Evolutionary conservation across 805 yeast species (phyloP), one percentile per base, ranked within the genome.

Genomic region (Barnettozyma sucrosica): DNA sequence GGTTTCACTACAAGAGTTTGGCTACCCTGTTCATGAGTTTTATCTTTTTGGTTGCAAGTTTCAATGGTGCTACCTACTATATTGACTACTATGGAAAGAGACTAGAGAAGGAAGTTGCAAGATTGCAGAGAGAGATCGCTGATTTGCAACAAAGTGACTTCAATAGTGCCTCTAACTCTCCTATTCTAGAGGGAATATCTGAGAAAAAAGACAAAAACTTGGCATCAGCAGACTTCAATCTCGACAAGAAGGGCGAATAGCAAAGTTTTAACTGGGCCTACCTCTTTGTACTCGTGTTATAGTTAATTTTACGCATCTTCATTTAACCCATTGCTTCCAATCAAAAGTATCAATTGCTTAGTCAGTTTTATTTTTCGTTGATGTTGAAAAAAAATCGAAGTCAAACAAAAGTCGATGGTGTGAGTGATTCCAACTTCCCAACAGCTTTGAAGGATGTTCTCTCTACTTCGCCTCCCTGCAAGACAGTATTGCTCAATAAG

Each of bases 41-140:
- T 44, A 87, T 92, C n/a, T 89, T 90, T 56, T 64, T 81, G 41
- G 75, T 79, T 63, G 95, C 98, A 2, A 74, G 89, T 37, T 89
- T 84, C 63, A 90, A 93, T 55, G 99, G 99, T 25, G 99, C 98
- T 2, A 88, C 96, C 0, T 92, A 88, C 63, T 92, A 92, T 64
- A 75, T 93, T 48, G 98, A 92, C 58, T 83, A 84, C 44, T 93
- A 89, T 66, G 98, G 98, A 19, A 85, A 82, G 62, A 77, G 90
- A 54, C 82, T 89, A 59, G 95, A 89, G 59, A 87, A 84, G 58
- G 97, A 93, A 63, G 89, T 92, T 21, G 66, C 71, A 23, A 78
- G 79, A 56, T 70, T 92, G 58, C 85, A 81, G 64, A 63, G 65
- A 14, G 97, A 90, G 60, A 76, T 92, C n/a, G 74, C 75, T 19